These are phyloP conservation scores for Artemisia annua DNA, from an alignment of 129 eudicot genomes.

Conservation along the genomic window DNA sequence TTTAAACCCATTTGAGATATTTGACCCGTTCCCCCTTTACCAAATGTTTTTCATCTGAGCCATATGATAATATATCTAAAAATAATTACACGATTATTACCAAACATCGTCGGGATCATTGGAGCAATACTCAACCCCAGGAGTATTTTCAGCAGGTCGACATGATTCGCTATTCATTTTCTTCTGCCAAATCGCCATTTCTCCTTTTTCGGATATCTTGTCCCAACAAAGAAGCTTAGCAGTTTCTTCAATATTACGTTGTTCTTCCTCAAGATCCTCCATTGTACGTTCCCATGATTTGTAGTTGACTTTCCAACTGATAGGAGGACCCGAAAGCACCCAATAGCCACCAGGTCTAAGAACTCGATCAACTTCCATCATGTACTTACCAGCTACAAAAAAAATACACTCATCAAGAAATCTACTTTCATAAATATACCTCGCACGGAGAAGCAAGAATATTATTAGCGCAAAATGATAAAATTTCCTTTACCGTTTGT, in stretches of 20 bases:
- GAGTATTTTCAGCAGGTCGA: constrained; percentile 18
- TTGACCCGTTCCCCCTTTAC: neutral
- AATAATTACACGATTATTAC: neutral
- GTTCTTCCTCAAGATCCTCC: constrained; percentile 40
- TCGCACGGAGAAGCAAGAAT: too few relatives aligned
- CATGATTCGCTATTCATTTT: constrained; percentile 25
- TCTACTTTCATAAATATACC: neutral
- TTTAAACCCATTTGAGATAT: neutral
- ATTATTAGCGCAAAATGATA: neutral
- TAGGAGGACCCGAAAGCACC: constrained; percentile 32
- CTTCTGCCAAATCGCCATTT: constrained; percentile 43
- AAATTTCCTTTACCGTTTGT: constrained; percentile 17
- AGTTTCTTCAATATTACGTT: constrained; percentile 34
- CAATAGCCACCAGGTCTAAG: constrained; percentile 37
- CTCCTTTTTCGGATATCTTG: constrained; percentile 33
- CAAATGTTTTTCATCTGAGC: neutral
- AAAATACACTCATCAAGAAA: neutral
- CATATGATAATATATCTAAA: too few relatives aligned
- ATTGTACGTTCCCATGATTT: constrained; percentile 27
- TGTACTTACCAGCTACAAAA: constrained; percentile 30
- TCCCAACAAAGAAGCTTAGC: constrained; percentile 33
- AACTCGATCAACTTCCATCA: constrained; percentile 37
- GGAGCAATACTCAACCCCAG: constrained; percentile 2
- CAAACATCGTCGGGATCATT: constrained; percentile 28
- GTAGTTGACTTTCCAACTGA: constrained; percentile 22